Percentiles rank a stretch among this genome's conserved stretches.
These are phyloP conservation scores for Vaccinium myrtillus DNA, from an alignment of 148 eudicot genomes.

Conservation along the genomic window DNA sequence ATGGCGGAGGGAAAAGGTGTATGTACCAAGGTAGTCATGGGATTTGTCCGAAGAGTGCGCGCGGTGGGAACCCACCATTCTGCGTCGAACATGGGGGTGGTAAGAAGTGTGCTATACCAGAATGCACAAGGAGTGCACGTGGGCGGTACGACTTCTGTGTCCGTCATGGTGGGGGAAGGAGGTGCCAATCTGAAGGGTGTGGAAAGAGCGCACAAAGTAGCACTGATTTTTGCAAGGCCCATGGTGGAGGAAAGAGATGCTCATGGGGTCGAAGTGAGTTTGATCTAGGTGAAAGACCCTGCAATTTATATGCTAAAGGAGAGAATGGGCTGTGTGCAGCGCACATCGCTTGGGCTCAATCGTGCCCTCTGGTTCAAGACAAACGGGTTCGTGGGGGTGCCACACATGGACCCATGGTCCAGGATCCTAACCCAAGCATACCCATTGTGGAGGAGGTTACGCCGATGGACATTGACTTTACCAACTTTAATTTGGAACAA, in stretches of 20 bases:
- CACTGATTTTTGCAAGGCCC: conserved; percentile 97
- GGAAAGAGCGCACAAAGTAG: conserved; percentile 97
- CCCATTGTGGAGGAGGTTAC: conserved; percentile 24
- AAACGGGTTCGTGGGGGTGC: conserved; percentile 88
- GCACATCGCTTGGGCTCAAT: conserved; percentile 44
- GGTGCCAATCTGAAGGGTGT: conserved; percentile 77
- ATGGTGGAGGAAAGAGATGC: conserved; percentile 92
- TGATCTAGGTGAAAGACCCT: conserved; percentile 53
- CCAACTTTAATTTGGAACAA: conserved; percentile 24
- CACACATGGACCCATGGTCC: conserved; percentile 56
- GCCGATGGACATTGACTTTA: conserved; percentile 12
- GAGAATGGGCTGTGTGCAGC: conserved; percentile 64
- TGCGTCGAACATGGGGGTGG: conserved; percentile 98
- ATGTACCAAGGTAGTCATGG: conserved; percentile 51
- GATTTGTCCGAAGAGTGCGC: conserved; percentile 85
- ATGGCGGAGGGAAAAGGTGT: conserved; percentile 96
- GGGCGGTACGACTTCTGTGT: conserved; percentile 88
- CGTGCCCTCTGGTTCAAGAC: conserved; percentile 53
- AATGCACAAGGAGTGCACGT: conserved; percentile 86
- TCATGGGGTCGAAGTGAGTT: conserved; percentile 74
- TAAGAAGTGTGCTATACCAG: conserved; percentile 71
- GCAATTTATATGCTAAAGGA: conserved; percentile 75
- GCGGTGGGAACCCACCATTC: conserved; percentile 69
- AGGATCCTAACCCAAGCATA: conserved; percentile 32
- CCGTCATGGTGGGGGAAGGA: conserved; percentile 96